Conservation (phyloP, 306 rosid genomes). For the Inga laurina region DNA sequence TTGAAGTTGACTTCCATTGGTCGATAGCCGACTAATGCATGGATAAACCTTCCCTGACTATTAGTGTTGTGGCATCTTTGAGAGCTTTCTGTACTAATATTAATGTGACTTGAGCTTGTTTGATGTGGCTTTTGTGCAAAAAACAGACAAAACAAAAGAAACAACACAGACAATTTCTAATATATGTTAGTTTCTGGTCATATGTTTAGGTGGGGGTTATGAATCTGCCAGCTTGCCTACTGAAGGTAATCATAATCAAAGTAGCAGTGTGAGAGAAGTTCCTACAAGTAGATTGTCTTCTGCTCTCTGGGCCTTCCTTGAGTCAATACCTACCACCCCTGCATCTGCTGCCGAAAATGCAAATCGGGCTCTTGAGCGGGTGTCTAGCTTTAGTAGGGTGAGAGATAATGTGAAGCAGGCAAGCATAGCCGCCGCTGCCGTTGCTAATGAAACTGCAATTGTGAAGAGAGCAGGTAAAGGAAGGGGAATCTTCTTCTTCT, state of each 20-base stretch:
- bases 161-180: slow-evolving; percentile 40
- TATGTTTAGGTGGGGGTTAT: slow-evolving; percentile 63
- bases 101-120: slow-evolving; percentile 32
- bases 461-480: not conserved
- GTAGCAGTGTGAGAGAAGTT: slow-evolving; percentile 36
- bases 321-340: slow-evolving; percentile 94
- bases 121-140: slow-evolving; percentile 55
- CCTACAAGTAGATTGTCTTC: slow-evolving; percentile 64
- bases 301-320: slow-evolving; percentile 89
- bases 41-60: slow-evolving; percentile 40
- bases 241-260: slow-evolving; percentile 54
- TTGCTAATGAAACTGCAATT: slow-evolving; percentile 43
- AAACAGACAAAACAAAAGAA: slow-evolving; percentile 31
- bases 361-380: slow-evolving; percentile 68
- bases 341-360: slow-evolving; percentile 90
- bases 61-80: slow-evolving; percentile 28
- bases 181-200: slow-evolving; percentile 46
- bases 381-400: slow-evolving; percentile 29
- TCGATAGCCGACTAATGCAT: slow-evolving; percentile 42
- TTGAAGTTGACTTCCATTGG: slow-evolving; percentile 44
- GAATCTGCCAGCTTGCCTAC: slow-evolving; percentile 50
- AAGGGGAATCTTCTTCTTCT: not conserved
- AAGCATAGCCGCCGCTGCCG: slow-evolving; percentile 34
- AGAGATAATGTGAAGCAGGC: slow-evolving; percentile 38
- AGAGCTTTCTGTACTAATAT: slow-evolving; percentile 27